Evolutionary conservation across 2,329 filamentous ascomycete genomes (phyloP), one percentile per base, ranked within the genome.

Genomic region (Aspergillus pseudoviridinutans): DNA sequence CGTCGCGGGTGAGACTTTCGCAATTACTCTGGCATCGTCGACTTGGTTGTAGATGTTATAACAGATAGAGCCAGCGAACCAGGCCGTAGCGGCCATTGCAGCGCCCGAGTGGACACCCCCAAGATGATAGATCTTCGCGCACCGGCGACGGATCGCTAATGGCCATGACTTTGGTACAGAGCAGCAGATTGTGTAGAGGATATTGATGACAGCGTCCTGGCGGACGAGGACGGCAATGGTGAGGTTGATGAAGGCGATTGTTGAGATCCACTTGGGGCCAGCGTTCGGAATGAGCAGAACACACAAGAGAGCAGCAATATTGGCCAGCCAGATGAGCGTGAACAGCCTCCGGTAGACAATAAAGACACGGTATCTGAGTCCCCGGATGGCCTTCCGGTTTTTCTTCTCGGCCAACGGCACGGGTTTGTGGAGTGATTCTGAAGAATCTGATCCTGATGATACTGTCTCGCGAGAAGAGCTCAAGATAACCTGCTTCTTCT

Each of bases 281-380:
- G 9, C 3, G 3, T n/a, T 22, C 1, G n/a, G 41, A 22, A 44
- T 8, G 41, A 44, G n/a, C 10, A 59, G 3, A n/a, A 59, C 28
- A n/a, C 55, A 51, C 27, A 61, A 24, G 4, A 62, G 54, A 3
- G 66, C 63, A 22, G 69, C 62, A 12, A 72, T 53, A 62, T 86
- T 86, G 60, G 74, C 66, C 41, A 84, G 61, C 58, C 81, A 78
- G 29, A 83, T 74, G 9, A 84, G 52, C 46, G 80, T 79, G 69
- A 86, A 85, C 8, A 86, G 78, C 4, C 80, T 78, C 24, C 84
- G 79, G 63, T 86, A 86, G 27, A 80, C 74, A 54, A 81, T 81
- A 64, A 84, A 76, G 56, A 83, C 54, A 68, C 29, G 53, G 74
- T 76, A 51, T 77, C 72, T 57, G 73, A 69, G 4, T 72, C 58